A percentile compares a stretch with the other conserved stretches of the same genome.
Evolutionary conservation across 495 filamentous ascomycete species (phyloP).

Genomic region (Bryoglossum gracile): DNA sequence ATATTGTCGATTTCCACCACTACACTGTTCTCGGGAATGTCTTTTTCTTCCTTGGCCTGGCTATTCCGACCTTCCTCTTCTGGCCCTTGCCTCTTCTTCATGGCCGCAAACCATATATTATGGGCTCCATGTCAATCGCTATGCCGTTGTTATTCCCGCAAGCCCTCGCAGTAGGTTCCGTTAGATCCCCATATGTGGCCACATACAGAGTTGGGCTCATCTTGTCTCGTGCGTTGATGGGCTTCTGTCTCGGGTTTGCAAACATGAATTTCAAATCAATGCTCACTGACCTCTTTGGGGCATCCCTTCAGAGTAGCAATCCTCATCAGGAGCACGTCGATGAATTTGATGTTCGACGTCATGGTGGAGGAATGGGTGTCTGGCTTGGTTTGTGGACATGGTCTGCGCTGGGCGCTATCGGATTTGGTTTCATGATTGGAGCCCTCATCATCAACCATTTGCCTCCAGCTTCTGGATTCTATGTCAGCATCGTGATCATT

Average conservation of each 20-base stretch:
- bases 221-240: slow-evolving; percentile 53
- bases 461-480: slow-evolving; percentile 65
- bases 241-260: slow-evolving; percentile 62
- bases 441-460: slow-evolving; percentile 53
- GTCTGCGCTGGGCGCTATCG: slow-evolving; percentile 60
- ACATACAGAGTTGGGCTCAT: slow-evolving; percentile 54
- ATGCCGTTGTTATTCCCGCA: slow-evolving; percentile 71
- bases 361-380: slow-evolving; percentile 67
- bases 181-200: slow-evolving; percentile 47
- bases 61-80: slow-evolving; percentile 56
- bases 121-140: slow-evolving; percentile 55
- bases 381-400: slow-evolving; percentile 76
- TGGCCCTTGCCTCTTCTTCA: slow-evolving; percentile 74
- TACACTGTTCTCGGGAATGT: slow-evolving; percentile 65
- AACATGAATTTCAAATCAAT: slow-evolving; percentile 67
- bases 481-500: slow-evolving; percentile 56
- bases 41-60: slow-evolving; percentile 60
- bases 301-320: slow-evolving; percentile 59
- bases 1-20: slow-evolving; percentile 56
- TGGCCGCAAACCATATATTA: slow-evolving; percentile 66
- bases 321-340: slow-evolving; percentile 64
- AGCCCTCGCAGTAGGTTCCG: slow-evolving; percentile 49
- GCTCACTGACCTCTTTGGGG: slow-evolving; percentile 66
- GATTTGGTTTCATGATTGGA: slow-evolving; percentile 61
- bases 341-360: slow-evolving; percentile 53